Percentiles rank a stretch among this genome's conserved stretches.
Evolutionary conservation across 2,329 filamentous ascomycete species (phyloP).

Genomic region (Gaeumannomyces sp.): DNA sequence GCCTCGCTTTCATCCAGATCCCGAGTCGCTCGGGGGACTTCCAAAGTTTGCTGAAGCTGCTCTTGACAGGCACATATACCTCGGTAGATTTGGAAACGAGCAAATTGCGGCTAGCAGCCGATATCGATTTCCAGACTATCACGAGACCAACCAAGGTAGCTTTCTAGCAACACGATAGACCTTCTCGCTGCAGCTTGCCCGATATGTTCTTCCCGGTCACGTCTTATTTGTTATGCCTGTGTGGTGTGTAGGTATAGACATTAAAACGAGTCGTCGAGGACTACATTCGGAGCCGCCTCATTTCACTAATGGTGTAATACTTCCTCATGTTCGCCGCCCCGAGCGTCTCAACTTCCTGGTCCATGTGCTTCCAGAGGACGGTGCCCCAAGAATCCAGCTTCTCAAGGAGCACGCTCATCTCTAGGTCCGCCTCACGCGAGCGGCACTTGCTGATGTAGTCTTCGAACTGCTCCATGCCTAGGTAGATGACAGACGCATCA

Average conservation of each 20-base stretch:
- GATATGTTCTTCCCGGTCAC: too few species aligned
- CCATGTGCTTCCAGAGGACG: slow-evolving; percentile 76
- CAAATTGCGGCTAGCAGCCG: too few species aligned
- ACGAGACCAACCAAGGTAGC: too few species aligned
- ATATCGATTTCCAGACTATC: too few species aligned
- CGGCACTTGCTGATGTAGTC: slow-evolving; percentile 59
- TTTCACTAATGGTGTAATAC: slow-evolving; percentile 74
- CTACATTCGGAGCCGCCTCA: slow-evolving; percentile 28
- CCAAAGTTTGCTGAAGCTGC: not conserved
- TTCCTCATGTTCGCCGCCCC: slow-evolving; percentile 82
- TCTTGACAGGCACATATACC: not conserved
- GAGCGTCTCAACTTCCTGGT: slow-evolving; percentile 74
- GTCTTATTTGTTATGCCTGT: too few species aligned
- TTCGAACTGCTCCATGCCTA: slow-evolving; percentile 57
- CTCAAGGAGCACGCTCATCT: slow-evolving; percentile 53
- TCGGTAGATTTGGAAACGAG: too few species aligned
- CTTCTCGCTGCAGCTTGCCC: too few species aligned
- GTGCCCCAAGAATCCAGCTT: slow-evolving; percentile 73
- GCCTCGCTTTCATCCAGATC: not conserved
- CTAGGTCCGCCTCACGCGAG: slow-evolving; percentile 54
- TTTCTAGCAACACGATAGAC: too few species aligned
- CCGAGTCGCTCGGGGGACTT: not conserved
- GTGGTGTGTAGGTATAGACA: not conserved
- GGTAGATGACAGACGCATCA: too few species aligned
- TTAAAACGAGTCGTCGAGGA: not conserved